A percentile compares a stretch with the other conserved stretches of the same genome.
phyloP scores from a whole-genome alignment of 805 yeast genomes.

The Gaillardinia entomophila region DNA sequence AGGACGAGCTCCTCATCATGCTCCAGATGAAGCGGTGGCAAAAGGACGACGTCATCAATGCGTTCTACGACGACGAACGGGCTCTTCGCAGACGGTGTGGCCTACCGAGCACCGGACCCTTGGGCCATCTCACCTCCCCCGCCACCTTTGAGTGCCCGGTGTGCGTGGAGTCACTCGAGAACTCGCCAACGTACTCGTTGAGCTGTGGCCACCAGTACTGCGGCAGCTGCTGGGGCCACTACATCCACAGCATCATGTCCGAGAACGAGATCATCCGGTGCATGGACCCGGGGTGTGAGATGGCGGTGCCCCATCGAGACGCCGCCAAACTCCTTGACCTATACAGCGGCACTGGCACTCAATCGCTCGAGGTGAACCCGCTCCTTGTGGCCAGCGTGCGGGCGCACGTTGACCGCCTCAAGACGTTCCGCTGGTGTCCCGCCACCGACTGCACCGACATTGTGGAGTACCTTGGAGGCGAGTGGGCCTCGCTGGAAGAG shows the following conservation, averaged over 20 bases:
- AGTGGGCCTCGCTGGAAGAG: slow-evolving; percentile 11
- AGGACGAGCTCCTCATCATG: slow-evolving; percentile 28
- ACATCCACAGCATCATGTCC: slow-evolving; percentile 41
- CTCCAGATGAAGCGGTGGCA: slow-evolving; percentile 36
- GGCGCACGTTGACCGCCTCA: slow-evolving; percentile 47
- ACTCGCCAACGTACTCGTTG: slow-evolving; percentile 38
- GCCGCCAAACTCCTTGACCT: slow-evolving; percentile 14
- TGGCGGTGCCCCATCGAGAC: slow-evolving; percentile 39
- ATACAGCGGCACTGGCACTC: too few species aligned
- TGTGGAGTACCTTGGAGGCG: slow-evolving; percentile 27
- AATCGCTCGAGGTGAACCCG: slow-evolving; percentile 29
- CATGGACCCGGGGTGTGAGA: slow-evolving; percentile 52
- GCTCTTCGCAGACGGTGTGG: slow-evolving; percentile 24
- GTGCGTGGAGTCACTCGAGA: slow-evolving; percentile 58
- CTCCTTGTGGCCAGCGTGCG: slow-evolving; percentile 36
- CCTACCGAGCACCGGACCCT: slow-evolving; percentile 5
- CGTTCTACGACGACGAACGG: slow-evolving; percentile 25
- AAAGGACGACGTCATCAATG: slow-evolving; percentile 31
- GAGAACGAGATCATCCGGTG: slow-evolving; percentile 54
- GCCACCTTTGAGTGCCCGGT: slow-evolving; percentile 47
- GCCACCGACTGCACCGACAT: slow-evolving; percentile 70
- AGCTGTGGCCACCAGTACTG: slow-evolving; percentile 74
- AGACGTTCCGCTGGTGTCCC: slow-evolving; percentile 72
- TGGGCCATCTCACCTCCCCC: slow-evolving; percentile 6
- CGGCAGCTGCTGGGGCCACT: slow-evolving; percentile 57